Conservation (phyloP, 306 rosid species). For the Cicer chorassanicum region DNA sequence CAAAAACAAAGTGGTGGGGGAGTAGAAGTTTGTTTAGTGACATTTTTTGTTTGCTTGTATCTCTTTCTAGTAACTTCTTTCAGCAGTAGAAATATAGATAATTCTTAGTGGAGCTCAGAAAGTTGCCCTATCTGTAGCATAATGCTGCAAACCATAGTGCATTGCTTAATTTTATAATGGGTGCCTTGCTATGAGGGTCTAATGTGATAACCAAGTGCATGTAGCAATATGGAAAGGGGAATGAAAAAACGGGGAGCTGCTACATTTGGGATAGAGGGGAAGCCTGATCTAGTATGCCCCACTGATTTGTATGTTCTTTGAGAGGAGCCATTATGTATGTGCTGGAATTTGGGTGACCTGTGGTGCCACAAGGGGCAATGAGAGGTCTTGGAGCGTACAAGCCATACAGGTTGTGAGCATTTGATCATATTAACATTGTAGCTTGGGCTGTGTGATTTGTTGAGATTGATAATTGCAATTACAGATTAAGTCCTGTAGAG, state of each 20-base stretch:
- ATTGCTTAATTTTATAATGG: background rate
- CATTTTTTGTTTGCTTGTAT: slow-evolving; percentile 19
- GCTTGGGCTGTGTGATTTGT: slow-evolving; percentile 6
- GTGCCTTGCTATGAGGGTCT: background rate
- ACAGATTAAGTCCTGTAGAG: slow-evolving; percentile 19
- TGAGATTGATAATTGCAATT: slow-evolving; percentile 8
- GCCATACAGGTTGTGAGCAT: background rate
- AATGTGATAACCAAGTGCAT: background rate
- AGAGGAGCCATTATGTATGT: slow-evolving; percentile 1
- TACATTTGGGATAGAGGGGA: slow-evolving; percentile 21
- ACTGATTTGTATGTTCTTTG: slow-evolving; percentile 8
- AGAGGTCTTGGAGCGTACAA: background rate
- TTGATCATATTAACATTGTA: background rate
- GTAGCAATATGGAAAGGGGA: background rate
- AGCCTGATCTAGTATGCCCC: background rate
- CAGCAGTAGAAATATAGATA: slow-evolving; percentile 15
- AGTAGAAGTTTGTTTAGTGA: slow-evolving; percentile 15
- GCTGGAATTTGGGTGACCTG: background rate
- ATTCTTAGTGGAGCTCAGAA: slow-evolving; percentile 28
- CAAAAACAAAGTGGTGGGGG: background rate
- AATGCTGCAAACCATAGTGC: background rate
- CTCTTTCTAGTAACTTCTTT: slow-evolving; percentile 2
- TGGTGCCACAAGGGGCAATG: background rate
- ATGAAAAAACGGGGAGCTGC: slow-evolving; percentile 14
- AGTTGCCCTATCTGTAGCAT: background rate